These are phyloP conservation scores for Cryphonectria radicalis DNA, from an alignment of 2,329 filamentous ascomycete species.

Conservation along the genomic window DNA sequence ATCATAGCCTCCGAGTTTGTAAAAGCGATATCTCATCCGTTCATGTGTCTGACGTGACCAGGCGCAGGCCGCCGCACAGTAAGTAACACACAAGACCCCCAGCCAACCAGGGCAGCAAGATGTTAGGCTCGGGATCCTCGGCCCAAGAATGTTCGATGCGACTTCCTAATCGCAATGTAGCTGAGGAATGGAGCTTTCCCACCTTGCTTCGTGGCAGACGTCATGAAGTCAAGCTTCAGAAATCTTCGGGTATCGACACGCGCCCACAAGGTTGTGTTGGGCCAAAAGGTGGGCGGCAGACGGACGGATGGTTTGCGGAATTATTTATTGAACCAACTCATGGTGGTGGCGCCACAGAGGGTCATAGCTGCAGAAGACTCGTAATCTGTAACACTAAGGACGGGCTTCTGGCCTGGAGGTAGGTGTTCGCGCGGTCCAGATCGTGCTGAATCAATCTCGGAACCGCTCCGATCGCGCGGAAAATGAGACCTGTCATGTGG, in stretches of 20 bases:
- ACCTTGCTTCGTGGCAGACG: not conserved
- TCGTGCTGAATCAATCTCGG: slow-evolving; percentile 23
- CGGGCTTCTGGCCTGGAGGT: not conserved
- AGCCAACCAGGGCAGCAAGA: not conserved
- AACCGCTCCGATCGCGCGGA: slow-evolving; percentile 22
- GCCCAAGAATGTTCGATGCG: not conserved
- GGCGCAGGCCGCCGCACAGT: not conserved
- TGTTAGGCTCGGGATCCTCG: not conserved
- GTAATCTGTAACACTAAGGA: not conserved
- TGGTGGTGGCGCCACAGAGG: not conserved
- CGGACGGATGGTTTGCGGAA: not conserved
- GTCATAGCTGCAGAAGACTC: not conserved
- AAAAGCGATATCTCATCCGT: not conserved
- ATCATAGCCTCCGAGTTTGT: too few relatives aligned
- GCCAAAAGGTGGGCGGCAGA: slow-evolving; percentile 1
- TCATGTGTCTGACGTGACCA: not conserved
- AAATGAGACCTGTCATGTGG: slow-evolving; percentile 23
- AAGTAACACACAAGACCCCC: not conserved
- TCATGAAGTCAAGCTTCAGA: not conserved
- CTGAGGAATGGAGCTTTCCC: not conserved
- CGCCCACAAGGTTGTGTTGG: not conserved
- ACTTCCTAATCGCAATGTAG: not conserved
- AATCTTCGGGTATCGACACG: not conserved
- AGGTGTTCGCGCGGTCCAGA: not conserved
- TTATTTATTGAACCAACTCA: not conserved